Base-by-base conservation (phyloP, 768 basidiomycete genomes). In the Lentinula edodes region DNA sequence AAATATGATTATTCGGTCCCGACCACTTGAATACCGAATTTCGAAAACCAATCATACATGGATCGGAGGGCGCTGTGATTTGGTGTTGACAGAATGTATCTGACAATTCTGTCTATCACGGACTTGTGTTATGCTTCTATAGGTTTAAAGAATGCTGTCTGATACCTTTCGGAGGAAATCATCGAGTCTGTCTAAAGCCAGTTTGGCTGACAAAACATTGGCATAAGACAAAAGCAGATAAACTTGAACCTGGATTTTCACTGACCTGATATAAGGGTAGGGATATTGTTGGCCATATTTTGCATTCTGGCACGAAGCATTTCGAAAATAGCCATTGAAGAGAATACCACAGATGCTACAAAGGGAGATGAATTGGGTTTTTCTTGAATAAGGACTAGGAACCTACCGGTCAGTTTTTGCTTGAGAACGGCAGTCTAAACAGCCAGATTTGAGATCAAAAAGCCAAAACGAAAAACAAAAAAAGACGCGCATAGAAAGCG, bases 151-250 rank as follows among this genome's bases (percentile, higher is more conserved):
- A 2, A 36, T 55, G 13, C 16, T 18, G 5, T 18, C 5, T 56
- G 61, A 16, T 57, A 75, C 77, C 16, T 75, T 68, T 38, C 73
- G 62, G 23, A 84, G 62, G 71, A 84, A 84, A 5, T 74, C 72
- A 66, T 82, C 74, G 38, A 85, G 66, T 23, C 84, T 79, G 46
- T 77, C 75, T 13, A 85, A 61, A 1, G 83, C 82, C 2, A 85
- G 82, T 66, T 81, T 80, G 53, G 76, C 80, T 73, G 66, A 43
- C 36, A 62, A 35, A 15, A n/a, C 15, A 8, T 18, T 6, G 15
- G 28, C 52, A 46, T 7, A 20, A 13, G 36, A 36, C 13, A 39
- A 3, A 28, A 28, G 10, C 2, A 46, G 38, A 20, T 23, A 35
- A 5, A 28, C 34, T 43, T 34, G 20, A 28, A 16, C 6, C 15